A percentile compares a stretch with the other conserved stretches of the same genome.
Evolutionary conservation across 371 early-diverging fungal species (phyloP).

Genomic region (Mucor circinelloides): DNA sequence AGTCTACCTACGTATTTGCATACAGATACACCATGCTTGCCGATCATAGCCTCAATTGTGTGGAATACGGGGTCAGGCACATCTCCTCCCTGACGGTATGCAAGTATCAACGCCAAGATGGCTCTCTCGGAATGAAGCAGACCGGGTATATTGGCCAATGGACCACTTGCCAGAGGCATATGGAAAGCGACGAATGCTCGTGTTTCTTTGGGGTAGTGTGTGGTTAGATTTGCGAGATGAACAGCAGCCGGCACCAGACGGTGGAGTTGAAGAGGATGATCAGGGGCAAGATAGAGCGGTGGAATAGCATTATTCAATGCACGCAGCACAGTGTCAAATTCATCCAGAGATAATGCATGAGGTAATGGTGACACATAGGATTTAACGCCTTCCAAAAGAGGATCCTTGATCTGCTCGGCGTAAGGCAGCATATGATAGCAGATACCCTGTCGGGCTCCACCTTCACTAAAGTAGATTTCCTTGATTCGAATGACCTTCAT

Average conservation of each 20-base stretch:
- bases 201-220: constrained; percentile 52
- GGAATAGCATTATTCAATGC: constrained; percentile 31
- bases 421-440: constrained; percentile 40
- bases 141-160: constrained; percentile 48
- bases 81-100: constrained; percentile 51
- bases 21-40: constrained; percentile 24
- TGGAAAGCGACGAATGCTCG: constrained; percentile 52
- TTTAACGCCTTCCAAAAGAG: constrained; percentile 44
- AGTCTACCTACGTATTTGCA: constrained; percentile 34
- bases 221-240: constrained; percentile 46
- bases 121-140: constrained; percentile 52
- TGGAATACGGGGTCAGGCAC: constrained; percentile 29
- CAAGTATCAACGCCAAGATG: constrained; percentile 46
- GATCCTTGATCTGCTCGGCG: constrained; percentile 42
- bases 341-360: constrained; percentile 16
- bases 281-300: constrained; percentile 22
- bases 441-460: constrained; percentile 56
- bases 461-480: constrained; percentile 53
- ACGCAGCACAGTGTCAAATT: constrained; percentile 25
- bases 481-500: constrained; percentile 40
- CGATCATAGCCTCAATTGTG: constrained; percentile 23
- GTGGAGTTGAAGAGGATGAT: constrained; percentile 28
- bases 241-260: constrained; percentile 47
- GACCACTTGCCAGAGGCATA: constrained; percentile 53
- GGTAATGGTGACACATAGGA: constrained; percentile 32